These are phyloP conservation scores for Torrubiellomyces zombiae DNA, from an alignment of 2,329 filamentous ascomycete species.

Conservation along the genomic window DNA sequence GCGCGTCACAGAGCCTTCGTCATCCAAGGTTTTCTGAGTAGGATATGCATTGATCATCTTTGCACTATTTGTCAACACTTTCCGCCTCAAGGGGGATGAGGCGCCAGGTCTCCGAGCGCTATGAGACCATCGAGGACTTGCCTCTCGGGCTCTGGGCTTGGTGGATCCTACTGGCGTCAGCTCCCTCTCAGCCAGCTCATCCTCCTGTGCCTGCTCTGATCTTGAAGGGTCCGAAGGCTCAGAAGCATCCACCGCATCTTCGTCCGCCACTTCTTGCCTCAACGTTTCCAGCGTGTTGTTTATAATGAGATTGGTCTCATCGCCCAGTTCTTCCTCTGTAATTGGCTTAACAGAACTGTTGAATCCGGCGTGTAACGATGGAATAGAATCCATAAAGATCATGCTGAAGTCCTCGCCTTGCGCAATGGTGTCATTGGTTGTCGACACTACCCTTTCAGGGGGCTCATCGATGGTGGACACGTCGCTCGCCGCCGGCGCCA, in stretches of 20 bases:
- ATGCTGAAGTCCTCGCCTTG: slow-evolving; percentile 42
- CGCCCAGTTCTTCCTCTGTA: slow-evolving; percentile 29
- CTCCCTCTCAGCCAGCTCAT: slow-evolving; percentile 5
- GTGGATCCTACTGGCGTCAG: slow-evolving; percentile 7
- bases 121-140: slow-evolving; percentile 13
- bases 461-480: slow-evolving; percentile 17
- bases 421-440: slow-evolving; percentile 23
- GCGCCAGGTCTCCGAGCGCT: slow-evolving; percentile 17
- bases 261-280: slow-evolving; percentile 15
- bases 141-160: slow-evolving; percentile 7
- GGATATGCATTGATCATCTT: slow-evolving; percentile 8
- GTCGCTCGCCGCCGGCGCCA: slow-evolving; percentile 15
- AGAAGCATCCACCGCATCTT: slow-evolving; percentile 3
- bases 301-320: slow-evolving; percentile 39
- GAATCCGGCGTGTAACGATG: slow-evolving; percentile 28
- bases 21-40: slow-evolving; percentile 1
- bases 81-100: slow-evolving; percentile 16
- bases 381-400: slow-evolving; percentile 39
- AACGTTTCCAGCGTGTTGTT: slow-evolving; percentile 36
- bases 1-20: slow-evolving; percentile 3
- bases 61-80: slow-evolving; percentile 15
- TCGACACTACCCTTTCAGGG: slow-evolving; percentile 7
- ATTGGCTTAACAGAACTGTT: slow-evolving; percentile 16
- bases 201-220: slow-evolving; percentile 1
- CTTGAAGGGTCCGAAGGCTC: slow-evolving; percentile 3